Conservation (phyloP, 345 rosid species). For the Eucalyptus polybractea region DNA sequence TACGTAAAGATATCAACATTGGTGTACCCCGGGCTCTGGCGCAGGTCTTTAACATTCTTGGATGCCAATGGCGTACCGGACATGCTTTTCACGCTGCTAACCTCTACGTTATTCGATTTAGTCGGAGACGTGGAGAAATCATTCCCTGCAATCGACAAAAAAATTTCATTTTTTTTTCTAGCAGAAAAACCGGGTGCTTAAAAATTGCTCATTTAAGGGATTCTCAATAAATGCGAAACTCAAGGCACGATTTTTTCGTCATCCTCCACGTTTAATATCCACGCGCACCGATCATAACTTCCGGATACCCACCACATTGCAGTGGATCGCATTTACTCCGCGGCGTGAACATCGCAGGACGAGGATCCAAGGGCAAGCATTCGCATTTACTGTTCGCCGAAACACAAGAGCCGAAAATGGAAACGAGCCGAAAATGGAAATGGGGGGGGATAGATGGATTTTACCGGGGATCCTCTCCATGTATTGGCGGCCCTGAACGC, state of each 20-base stretch:
- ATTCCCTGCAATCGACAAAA: neutral
- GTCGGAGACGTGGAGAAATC: neutral
- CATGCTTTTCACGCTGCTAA: neutral
- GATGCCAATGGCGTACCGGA: conserved; percentile 6
- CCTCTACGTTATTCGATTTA: neutral
- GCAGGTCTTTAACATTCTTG: conserved; percentile 74
- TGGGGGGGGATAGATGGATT: neutral
- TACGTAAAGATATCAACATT: conserved; percentile 83
- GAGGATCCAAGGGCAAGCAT: neutral
- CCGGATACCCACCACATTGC: neutral
- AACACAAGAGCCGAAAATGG: neutral
- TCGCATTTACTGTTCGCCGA: neutral
- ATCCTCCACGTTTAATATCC: neutral
- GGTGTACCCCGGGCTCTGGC: conserved; percentile 40
- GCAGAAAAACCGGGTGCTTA: neutral
- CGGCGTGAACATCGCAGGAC: neutral
- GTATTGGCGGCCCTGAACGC: neutral
- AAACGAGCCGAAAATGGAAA: neutral
- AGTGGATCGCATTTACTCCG: neutral
- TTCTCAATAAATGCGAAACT: neutral
- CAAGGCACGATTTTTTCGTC: neutral
- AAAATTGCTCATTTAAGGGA: neutral
- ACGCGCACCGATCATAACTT: neutral
- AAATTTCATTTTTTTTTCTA: neutral
- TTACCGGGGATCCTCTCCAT: neutral